Evolutionary conservation across 2,329 filamentous ascomycete genomes (phyloP).

Genomic region (Cladosporium halotolerans): DNA sequence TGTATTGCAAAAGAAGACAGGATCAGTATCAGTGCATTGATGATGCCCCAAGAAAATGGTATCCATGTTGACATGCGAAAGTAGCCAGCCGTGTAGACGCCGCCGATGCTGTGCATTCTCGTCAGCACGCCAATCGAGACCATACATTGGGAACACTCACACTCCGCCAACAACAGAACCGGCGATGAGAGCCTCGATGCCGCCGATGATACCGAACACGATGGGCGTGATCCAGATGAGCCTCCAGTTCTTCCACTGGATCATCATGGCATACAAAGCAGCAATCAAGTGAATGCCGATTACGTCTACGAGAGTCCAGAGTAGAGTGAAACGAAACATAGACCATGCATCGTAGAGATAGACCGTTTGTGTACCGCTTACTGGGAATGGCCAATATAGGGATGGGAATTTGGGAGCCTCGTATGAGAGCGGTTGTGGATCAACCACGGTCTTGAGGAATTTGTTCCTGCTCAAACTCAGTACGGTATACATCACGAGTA

Average conservation of each 20-base stretch:
- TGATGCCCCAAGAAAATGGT: conserved; percentile 78
- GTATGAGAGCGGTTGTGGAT: conserved; percentile 54
- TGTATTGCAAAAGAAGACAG: conserved; percentile 91
- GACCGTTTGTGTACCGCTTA: conserved; percentile 48
- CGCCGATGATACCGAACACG: conserved; percentile 64
- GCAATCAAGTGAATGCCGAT: conserved; percentile 68
- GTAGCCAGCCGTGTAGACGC: conserved; percentile 73
- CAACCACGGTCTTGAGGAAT: conserved; percentile 41
- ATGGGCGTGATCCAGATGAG: conserved; percentile 65
- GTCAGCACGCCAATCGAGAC: conserved; percentile 12
- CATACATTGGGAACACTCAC: conserved; percentile 44
- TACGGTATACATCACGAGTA: neutral
- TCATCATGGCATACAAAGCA: conserved; percentile 62
- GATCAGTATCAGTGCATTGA: conserved; percentile 75
- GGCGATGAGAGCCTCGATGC: conserved; percentile 68
- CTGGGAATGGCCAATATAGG: conserved; percentile 66
- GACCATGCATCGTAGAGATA: conserved; percentile 70
- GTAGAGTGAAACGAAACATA: conserved; percentile 80
- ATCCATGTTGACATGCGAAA: conserved; percentile 95
- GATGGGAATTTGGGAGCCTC: conserved; percentile 68
- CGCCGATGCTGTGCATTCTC: conserved; percentile 55
- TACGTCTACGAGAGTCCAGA: conserved; percentile 80
- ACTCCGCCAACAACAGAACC: conserved; percentile 76
- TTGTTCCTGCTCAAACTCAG: conserved; percentile 21
- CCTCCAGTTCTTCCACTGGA: conserved; percentile 57